Base-by-base conservation (phyloP, 768 basidiomycete species). In the Leccinum truebloodii region DNA sequence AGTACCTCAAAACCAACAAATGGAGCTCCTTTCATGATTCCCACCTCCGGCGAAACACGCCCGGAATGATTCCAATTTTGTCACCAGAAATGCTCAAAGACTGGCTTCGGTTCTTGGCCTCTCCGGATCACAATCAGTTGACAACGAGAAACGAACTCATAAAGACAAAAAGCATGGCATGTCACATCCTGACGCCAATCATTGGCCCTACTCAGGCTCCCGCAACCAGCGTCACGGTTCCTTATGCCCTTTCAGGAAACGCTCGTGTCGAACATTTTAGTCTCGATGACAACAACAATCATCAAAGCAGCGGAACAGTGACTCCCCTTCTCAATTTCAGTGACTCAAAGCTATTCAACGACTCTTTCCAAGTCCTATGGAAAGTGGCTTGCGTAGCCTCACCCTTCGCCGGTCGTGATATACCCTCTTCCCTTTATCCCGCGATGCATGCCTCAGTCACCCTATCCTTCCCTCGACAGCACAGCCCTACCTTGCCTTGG, bases 251-350 rank as follows among this genome's bases (percentile, higher is more conserved):
- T 35, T 79, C 83, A 20, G 78, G 76, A 30, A 73, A 77, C 18
- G 63, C 80, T 48, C 80, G 78, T 61, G 71, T 79, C 32, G 83
- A 85, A 63, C 77, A 83, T 32, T 83, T 81, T 69, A 83, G 80
- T 66, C 68, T 83, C 22, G 85, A 84, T 54, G 81, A 84, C 57
- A 65, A 62, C 61, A 61, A 50, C n/a, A 46, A 62, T 52, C 39
- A 58, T 35, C 68, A 63, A 18, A 54, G 12, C 54, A 73, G 63
- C 28, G 68, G 64, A 37, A 58, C 59, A 3, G 14, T 60, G 4
- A 53, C 65, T 10, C 63, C 26, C 26, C 26, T 26, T 26, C 26
- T 26, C 26, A 26, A 26, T 26, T 26, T 26, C 26, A 26, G 26
- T 26, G 26, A 26, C 26, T 26, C 26, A 26, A 26, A 26, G 26